Base-by-base conservation (phyloP, 345 rosid species). In the Hibiscus syriacus region DNA sequence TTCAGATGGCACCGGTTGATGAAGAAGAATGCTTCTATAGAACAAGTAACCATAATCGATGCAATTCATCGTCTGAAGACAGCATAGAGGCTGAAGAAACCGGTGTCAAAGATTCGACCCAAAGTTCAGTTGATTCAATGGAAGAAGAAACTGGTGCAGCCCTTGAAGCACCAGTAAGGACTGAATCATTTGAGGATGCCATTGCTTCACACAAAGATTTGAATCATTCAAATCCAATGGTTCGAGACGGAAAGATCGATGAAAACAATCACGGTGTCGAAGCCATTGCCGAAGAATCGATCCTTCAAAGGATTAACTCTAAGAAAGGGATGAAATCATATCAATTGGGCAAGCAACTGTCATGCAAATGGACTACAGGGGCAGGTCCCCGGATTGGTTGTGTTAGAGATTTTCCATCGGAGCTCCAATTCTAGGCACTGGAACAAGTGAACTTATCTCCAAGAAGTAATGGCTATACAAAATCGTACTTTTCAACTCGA, bases 311-410 rank as follows among this genome's bases (percentile, higher is more conserved):
- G 55, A 52, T 52, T 7, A 52, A 52, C 55, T 52, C 55, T 20
- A 52, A 10, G 26, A 52, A 52, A 22, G 55, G 27, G 5, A 52
- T 52, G 55, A 52, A 52, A 45, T 86, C 99, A 4, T 87, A 75
- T 76, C 99, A 94, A 71, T 61, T 89, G 43, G 99, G 98, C 59
- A 87, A 73, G 80, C 96, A 89, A 71, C 58, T 91, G 64, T 87
- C 96, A 27, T 82, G 90, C 80, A 87, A 73, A 62, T 89, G 99
- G 99, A 91, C 98, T 39, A 86, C 99, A 16, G 99, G 99, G 55
- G 99, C 96, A 32, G 99, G 99, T 60, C 98, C 99, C 6, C 82
- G 97, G 22, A 91, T 91, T 0, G 89, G 99, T 59, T 91, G 95
- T 27, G 95, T 94, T 16, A 83, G 96, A 71, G 93, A 89, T 73